A percentile compares a stretch with the other conserved stretches of the same genome.
Conservation (phyloP, 371 early-diverging fungal species). For the Mortierella sp. region DNA sequence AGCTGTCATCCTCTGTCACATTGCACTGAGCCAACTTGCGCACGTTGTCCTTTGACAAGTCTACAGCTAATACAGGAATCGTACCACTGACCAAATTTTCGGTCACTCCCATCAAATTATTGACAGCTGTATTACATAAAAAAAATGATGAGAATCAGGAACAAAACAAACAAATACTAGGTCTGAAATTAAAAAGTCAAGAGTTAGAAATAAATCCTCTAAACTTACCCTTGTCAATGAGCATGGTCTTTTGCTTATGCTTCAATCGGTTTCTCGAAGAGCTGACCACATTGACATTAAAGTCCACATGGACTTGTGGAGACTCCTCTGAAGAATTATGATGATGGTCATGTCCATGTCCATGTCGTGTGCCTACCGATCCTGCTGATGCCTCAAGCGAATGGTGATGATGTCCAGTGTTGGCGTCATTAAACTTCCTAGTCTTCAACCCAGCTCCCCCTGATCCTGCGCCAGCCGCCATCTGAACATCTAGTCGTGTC, state of each 20-base stretch:
- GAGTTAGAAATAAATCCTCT: not conserved
- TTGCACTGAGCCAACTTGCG: slow-evolving; percentile 67
- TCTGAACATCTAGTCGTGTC: slow-evolving; percentile 63
- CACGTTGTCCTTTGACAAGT: slow-evolving; percentile 72
- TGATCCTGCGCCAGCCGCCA: slow-evolving; percentile 57
- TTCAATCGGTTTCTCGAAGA: slow-evolving; percentile 66
- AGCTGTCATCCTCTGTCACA: slow-evolving; percentile 74
- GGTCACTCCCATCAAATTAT: slow-evolving; percentile 67
- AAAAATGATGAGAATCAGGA: not conserved
- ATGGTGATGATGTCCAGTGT: slow-evolving; percentile 21
- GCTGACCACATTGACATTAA: slow-evolving; percentile 56
- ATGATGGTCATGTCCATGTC: slow-evolving; percentile 59
- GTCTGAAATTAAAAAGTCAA: too few species aligned
- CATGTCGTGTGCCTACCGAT: slow-evolving; percentile 30
- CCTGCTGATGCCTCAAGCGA: slow-evolving; percentile 21
- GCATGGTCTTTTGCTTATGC: slow-evolving; percentile 77
- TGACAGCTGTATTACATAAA: slow-evolving; percentile 58
- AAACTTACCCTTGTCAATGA: slow-evolving; percentile 75
- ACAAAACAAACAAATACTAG: too few species aligned
- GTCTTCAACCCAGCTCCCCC: slow-evolving; percentile 66
- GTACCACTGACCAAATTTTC: slow-evolving; percentile 65
- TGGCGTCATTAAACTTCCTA: slow-evolving; percentile 57
- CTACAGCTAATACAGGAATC: slow-evolving; percentile 78
- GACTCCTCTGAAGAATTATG: slow-evolving; percentile 36
- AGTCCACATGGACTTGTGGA: slow-evolving; percentile 22